A percentile compares a stretch with the other conserved stretches of the same genome.
Evolutionary conservation across 2,329 filamentous ascomycete genomes (phyloP).

Genomic region (Didymella exigua): DNA sequence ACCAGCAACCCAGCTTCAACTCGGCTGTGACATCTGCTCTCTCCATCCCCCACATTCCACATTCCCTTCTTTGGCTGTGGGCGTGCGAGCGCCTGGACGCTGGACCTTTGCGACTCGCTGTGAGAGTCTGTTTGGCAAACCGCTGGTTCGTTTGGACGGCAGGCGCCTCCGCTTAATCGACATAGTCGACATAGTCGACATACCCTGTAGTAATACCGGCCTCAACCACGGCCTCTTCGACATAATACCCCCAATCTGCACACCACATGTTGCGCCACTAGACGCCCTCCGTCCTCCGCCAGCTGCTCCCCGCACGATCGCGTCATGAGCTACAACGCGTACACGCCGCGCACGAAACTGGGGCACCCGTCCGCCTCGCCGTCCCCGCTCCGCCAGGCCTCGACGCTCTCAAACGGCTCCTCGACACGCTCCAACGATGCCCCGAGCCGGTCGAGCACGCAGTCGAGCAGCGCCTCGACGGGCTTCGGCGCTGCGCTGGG

Average conservation of each 20-base stretch:
- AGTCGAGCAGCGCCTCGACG: slow-evolving; percentile 74
- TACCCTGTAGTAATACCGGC: slow-evolving; percentile 35
- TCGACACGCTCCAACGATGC: slow-evolving; percentile 69
- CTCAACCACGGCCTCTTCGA: slow-evolving; percentile 35
- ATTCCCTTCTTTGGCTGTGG: slow-evolving; percentile 40
- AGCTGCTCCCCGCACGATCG: too few species aligned
- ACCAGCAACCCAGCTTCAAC: slow-evolving; percentile 34
- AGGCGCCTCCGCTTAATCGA: slow-evolving; percentile 31
- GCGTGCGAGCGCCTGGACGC: slow-evolving; percentile 28
- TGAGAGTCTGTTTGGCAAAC: slow-evolving; percentile 16
- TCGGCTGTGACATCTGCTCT: slow-evolving; percentile 32
- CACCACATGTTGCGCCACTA: slow-evolving; percentile 40
- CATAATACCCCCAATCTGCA: slow-evolving; percentile 21
- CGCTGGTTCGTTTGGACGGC: slow-evolving; percentile 28
- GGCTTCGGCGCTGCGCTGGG: slow-evolving; percentile 55
- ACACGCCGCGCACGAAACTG: slow-evolving; percentile 47
- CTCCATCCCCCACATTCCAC: slow-evolving; percentile 35
- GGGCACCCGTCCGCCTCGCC: slow-evolving; percentile 50
- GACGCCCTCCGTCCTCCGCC: slow-evolving; percentile 11
- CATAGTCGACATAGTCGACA: slow-evolving; percentile 1
- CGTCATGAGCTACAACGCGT: slow-evolving; percentile 46
- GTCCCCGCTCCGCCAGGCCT: slow-evolving; percentile 64
- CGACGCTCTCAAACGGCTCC: slow-evolving; percentile 73
- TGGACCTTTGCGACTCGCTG: slow-evolving; percentile 27
- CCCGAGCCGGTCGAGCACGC: slow-evolving; percentile 68